A percentile compares a stretch with the other conserved stretches of the same genome.
These are phyloP conservation scores for Spinacia oleracea DNA, from an alignment of 179 eudicot species.

Conservation along the genomic window DNA sequence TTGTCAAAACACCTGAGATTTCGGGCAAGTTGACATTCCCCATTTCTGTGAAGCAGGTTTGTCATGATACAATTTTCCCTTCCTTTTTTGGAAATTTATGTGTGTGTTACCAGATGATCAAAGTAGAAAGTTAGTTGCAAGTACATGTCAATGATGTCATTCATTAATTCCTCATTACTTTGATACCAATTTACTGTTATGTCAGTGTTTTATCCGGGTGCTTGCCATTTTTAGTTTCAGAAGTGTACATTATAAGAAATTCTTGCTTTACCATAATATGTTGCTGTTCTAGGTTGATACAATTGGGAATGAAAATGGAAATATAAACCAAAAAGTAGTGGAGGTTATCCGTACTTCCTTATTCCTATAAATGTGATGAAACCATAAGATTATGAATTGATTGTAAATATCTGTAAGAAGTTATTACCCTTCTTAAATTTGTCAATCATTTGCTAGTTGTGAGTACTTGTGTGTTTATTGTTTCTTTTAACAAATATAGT, in stretches of 20 bases:
- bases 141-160: not conserved
- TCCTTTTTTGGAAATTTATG: not conserved
- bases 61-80: not conserved
- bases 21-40: constrained; percentile 79
- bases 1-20: constrained; percentile 60
- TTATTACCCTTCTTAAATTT: not conserved
- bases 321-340: not conserved
- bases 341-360: not conserved
- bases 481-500: not conserved
- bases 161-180: not conserved
- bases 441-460: not conserved
- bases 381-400: not conserved
- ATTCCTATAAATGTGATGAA: not conserved
- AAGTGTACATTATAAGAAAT: too few species aligned
- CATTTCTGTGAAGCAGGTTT: constrained; percentile 87
- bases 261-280: not conserved
- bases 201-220: not conserved
- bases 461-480: constrained; percentile 3
- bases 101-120: not conserved
- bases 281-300: not conserved
- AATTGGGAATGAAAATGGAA: not conserved
- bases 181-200: not conserved
- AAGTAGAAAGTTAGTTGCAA: not conserved
- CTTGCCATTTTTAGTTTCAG: too few species aligned
- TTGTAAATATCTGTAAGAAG: not conserved